Base-by-base conservation (phyloP, 768 basidiomycete genomes). In the Mycena maculata region DNA sequence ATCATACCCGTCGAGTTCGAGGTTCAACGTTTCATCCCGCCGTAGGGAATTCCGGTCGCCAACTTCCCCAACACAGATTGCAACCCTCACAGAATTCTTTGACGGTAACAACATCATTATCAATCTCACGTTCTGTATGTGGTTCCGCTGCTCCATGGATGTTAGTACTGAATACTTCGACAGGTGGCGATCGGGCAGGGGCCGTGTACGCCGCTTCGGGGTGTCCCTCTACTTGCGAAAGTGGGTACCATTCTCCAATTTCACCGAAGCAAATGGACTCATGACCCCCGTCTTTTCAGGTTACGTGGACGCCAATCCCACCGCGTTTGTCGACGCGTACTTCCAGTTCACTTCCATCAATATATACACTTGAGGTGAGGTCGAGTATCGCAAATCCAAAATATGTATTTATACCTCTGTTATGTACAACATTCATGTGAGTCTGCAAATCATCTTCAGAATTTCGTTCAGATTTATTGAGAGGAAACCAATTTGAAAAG, bases 261-360 rank as follows among this genome's bases (percentile, higher is more conserved):
- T 28, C 8, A 13, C 33, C 33, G 13, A 36, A 36, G 13, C 33
- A 36, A 36, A 36, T 48, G 13, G 44, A 22, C 12, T 20, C 3
- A 3, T 23, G 25, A 25, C 3, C 39, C 3, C 5, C 5, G n/a
- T 4, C 13, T 7, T 59, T 2, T 22, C 28, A 89, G 87, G 85
- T 59, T 88, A 78, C 70, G 89, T 90, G 53, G 82, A 86, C 78
- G 83, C 84, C 72, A 89, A 90, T 73, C 90, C 91, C 1, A 69
- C 71, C 9, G 86, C 86, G 11, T 92, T 92, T 77, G 48, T 68
- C 27, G 77, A 87, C 16, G 90, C 92, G 1, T 92, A 85, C 79
- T 93, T 91, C 78, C 85, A 91, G 33, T 82, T 93, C 75, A 84
- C 83, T 28, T 83, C 84, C 2, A 76, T 92, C 52, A 82, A 82